These are phyloP conservation scores for Sclerotinia spermophila DNA, from an alignment of 2,329 filamentous ascomycete genomes.

Conservation along the genomic window DNA sequence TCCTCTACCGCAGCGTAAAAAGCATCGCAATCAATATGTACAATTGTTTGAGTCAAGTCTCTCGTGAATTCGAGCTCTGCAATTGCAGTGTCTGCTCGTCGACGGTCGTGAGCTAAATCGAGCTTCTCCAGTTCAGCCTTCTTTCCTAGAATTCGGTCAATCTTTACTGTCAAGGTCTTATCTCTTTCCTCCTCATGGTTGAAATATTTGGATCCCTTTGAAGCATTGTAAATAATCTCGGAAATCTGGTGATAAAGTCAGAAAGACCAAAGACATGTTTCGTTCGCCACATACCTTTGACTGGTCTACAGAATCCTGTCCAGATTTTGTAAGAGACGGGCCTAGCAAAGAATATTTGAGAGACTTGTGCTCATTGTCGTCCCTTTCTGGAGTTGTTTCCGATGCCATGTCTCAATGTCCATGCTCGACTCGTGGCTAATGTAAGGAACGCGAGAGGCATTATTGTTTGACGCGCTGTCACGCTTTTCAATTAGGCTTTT, in stretches of 20 bases:
- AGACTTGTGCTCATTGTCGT: slow-evolving; percentile 49
- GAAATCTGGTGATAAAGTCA: slow-evolving; percentile 58
- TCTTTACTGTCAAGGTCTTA: slow-evolving; percentile 78
- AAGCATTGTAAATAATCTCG: slow-evolving; percentile 94
- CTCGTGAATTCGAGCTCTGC: slow-evolving; percentile 72
- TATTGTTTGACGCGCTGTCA: slow-evolving; percentile 12
- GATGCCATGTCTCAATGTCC: slow-evolving; percentile 14
- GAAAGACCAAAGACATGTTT: slow-evolving; percentile 4
- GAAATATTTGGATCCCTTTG: slow-evolving; percentile 95
- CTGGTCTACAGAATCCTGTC: slow-evolving; percentile 91
- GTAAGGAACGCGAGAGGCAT: slow-evolving; percentile 6
- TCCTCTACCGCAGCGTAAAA: slow-evolving; percentile 96
- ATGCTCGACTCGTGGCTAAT: not conserved
- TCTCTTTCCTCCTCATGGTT: slow-evolving; percentile 83
- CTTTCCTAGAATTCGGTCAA: slow-evolving; percentile 70
- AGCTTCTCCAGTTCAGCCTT: slow-evolving; percentile 72
- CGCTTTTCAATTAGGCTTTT: not conserved
- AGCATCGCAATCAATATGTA: slow-evolving; percentile 95
- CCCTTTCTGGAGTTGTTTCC: not conserved
- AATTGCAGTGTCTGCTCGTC: slow-evolving; percentile 77
- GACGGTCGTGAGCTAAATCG: slow-evolving; percentile 69
- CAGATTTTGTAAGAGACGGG: slow-evolving; percentile 88
- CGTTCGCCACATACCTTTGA: slow-evolving; percentile 54
- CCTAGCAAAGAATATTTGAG: slow-evolving; percentile 89
- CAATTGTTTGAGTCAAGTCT: slow-evolving; percentile 78